These are phyloP conservation scores for Aspergillus floridensis DNA, from an alignment of 2,329 filamentous ascomycete species.

Conservation along the genomic window DNA sequence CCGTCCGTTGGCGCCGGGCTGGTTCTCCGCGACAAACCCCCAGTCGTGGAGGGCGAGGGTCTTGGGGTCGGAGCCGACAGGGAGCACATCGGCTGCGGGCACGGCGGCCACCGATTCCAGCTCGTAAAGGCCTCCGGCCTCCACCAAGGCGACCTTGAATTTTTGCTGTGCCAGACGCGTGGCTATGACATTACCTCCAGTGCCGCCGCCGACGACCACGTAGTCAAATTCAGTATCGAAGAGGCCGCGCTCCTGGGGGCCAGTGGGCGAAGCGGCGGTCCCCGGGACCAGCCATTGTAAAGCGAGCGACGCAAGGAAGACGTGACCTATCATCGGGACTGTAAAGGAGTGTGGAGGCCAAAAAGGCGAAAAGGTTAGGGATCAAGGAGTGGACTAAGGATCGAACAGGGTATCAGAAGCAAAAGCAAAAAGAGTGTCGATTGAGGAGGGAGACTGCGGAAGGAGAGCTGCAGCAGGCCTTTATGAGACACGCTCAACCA, in stretches of 20 bases:
- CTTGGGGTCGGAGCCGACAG: conserved; percentile 22
- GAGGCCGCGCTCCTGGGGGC: neutral
- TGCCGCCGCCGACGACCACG: conserved; percentile 30
- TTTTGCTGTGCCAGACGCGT: conserved; percentile 25
- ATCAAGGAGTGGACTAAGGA: neutral
- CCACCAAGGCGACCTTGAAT: conserved; percentile 28
- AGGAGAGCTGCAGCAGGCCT: neutral
- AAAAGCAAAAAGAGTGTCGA: too few relatives aligned
- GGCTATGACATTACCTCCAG: conserved; percentile 25
- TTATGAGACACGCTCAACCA: neutral
- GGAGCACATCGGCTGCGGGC: conserved; percentile 20
- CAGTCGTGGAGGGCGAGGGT: conserved; percentile 21
- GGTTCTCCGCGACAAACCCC: conserved; percentile 24
- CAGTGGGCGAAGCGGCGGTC: neutral
- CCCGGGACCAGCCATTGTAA: neutral
- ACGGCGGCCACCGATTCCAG: conserved; percentile 20
- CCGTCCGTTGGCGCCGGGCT: conserved; percentile 25
- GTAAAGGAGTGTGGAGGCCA: neutral
- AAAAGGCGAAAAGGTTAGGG: neutral
- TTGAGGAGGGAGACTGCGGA: neutral
- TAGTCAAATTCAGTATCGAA: conserved; percentile 18
- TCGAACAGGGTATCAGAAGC: neutral
- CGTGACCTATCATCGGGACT: neutral
- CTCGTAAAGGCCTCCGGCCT: conserved; percentile 32
- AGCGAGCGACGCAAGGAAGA: conserved; percentile 3